Evolutionary conservation across 2,329 filamentous ascomycete species (phyloP).

Genomic region (Fusarium decemcellulare): DNA sequence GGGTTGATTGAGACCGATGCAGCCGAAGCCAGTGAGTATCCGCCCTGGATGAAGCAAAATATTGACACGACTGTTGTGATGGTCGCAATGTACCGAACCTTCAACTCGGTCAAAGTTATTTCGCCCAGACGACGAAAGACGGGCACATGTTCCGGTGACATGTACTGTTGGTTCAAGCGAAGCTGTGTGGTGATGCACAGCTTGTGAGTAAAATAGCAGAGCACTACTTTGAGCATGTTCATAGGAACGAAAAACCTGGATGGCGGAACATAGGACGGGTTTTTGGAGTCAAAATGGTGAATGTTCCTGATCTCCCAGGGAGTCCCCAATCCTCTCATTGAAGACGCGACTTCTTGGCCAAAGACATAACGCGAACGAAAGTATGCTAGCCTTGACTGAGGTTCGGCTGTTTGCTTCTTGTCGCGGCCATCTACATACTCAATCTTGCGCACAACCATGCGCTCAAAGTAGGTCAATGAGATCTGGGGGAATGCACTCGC

Average conservation of each 20-base stretch:
- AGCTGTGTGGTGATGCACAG: slow-evolving; percentile 36
- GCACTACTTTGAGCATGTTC: slow-evolving; percentile 29
- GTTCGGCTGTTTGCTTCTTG: slow-evolving; percentile 9
- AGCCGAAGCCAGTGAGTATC: slow-evolving; percentile 33
- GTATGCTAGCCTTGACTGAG: not conserved
- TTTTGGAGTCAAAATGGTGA: slow-evolving; percentile 36
- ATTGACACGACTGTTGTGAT: slow-evolving; percentile 38
- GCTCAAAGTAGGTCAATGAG: slow-evolving; percentile 40
- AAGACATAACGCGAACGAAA: slow-evolving; percentile 36
- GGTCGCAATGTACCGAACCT: slow-evolving; percentile 38
- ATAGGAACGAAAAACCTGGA: slow-evolving; percentile 16
- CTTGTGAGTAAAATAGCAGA: slow-evolving; percentile 32
- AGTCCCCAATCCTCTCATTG: slow-evolving; percentile 39
- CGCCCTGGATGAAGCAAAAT: slow-evolving; percentile 41
- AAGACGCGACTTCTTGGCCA: slow-evolving; percentile 39
- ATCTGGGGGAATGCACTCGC: slow-evolving; percentile 35
- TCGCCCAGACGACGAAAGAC: slow-evolving; percentile 32
- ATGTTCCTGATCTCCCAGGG: slow-evolving; percentile 41
- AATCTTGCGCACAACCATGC: slow-evolving; percentile 40
- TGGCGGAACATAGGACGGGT: slow-evolving; percentile 27
- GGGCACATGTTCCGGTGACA: slow-evolving; percentile 24
- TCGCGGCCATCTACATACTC: slow-evolving; percentile 9
- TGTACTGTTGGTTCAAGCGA: slow-evolving; percentile 28
- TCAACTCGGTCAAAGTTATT: slow-evolving; percentile 21
- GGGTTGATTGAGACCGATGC: slow-evolving; percentile 28